Evolutionary conservation across 108 stramenopile genomes (phyloP).

Genomic region (Discostella stelligeroides): DNA sequence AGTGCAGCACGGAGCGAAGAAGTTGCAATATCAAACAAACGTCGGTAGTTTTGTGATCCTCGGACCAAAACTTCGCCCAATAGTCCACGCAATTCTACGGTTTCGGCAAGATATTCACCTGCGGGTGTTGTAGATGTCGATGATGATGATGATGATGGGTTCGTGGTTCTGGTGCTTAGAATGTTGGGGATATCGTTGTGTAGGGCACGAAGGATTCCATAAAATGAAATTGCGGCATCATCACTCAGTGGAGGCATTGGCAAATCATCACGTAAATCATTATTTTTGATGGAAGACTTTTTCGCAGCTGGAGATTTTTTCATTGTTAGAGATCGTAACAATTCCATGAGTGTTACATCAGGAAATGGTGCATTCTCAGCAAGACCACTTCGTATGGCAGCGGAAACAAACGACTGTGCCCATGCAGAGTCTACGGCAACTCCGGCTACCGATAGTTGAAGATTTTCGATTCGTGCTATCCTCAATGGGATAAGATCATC

Average conservation of each 20-base stretch:
- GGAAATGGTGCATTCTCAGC: conserved; percentile 27
- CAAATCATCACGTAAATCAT: background rate
- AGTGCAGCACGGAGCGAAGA: conserved; percentile 52
- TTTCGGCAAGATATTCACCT: conserved; percentile 46
- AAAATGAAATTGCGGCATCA: conserved; percentile 58
- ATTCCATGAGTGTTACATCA: conserved; percentile 39
- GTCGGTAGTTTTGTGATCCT: conserved; percentile 54
- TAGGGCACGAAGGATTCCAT: conserved; percentile 61
- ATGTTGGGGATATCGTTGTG: conserved; percentile 48
- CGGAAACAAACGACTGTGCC: conserved; percentile 39
- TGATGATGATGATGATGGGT: background rate
- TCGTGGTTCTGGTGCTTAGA: conserved; percentile 25
- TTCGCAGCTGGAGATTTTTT: conserved; percentile 7
- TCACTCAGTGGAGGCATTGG: conserved; percentile 42
- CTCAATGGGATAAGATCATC: conserved; percentile 19
- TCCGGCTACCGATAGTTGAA: conserved; percentile 32
- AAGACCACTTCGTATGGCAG: conserved; percentile 31
- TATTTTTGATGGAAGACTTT: conserved; percentile 6
- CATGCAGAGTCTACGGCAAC: conserved; percentile 38
- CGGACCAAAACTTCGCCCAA: conserved; percentile 61
- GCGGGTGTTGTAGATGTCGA: conserved; percentile 38
- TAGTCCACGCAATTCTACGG: conserved; percentile 67
- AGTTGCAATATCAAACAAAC: conserved; percentile 48
- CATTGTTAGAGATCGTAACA: conserved; percentile 29
- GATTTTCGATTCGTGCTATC: conserved; percentile 35